Evolutionary conservation across 129 eudicot genomes (phyloP), one percentile per base, ranked within the genome.

Genomic region (Centrapalus pauciflorus): DNA sequence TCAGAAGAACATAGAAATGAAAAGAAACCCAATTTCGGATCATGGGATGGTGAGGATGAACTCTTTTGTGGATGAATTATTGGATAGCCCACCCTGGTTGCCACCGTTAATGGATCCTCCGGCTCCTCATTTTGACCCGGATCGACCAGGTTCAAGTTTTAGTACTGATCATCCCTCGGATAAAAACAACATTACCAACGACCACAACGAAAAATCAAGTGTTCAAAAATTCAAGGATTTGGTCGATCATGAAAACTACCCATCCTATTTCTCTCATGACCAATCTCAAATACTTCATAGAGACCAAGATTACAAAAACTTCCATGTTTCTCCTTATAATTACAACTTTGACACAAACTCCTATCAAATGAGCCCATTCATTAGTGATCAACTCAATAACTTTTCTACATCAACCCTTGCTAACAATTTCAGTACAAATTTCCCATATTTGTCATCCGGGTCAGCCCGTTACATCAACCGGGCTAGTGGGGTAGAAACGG

Each of bases 11-110:
- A 52, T 19, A 3, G 77, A 71, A 24, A 56, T 52, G 2, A 81
- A 51, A 54, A 81, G 79, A 69, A 73, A 62, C 48, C 73, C 76
- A n/a, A 46, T 55, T 17, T 43, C 37, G 1, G 75, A 67, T 27
- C 65, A 37, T 23, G 77, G 54, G 30, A 55, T 75, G 45, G 19
- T 58, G 19, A 74, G 84, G 33, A 58, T 77, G 62, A 83, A 81
- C 82, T 83, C 88, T 1, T 85, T 83, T 58, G 84, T 81, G 38
- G 84, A 89, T n/a, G 82, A 80, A 33, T 68, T 83, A 4, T 49
- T 89, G 33, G 90, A 79, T 49, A 66, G 73, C 48, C 74, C 74
- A 21, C 46, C 80, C 30, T 75, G 80, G 23, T 54, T 89, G 60
- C 94, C 96, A 7, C 85, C 82, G 19, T 75, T 81, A 32, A 68